Evolutionary conservation across 2,329 filamentous ascomycete genomes (phyloP), one percentile per base, ranked within the genome.

Genomic region (Westerdykella ornata): DNA sequence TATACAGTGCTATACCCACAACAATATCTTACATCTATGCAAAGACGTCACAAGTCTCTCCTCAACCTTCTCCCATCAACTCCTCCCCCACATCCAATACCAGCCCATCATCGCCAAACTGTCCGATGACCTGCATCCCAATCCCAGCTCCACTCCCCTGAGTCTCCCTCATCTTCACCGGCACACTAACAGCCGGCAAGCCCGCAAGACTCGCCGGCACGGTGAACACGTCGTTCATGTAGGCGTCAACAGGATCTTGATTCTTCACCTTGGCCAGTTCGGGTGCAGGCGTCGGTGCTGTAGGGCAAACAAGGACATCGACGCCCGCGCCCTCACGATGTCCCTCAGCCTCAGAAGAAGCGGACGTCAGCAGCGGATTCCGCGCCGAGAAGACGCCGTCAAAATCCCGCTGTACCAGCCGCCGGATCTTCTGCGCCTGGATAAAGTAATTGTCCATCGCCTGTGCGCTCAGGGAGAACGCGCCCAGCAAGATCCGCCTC

Each of bases 391-490:
- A 96, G 0, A 86, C 81, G 2, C 75, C 69, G 65, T 97, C 81
- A 62, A 98, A 98, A 59, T 98, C 92, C 26, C 73, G 71, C 60
- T 92, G 84, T 2, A 98, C 86, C 14, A 94, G 72, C 41, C 87
- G 77, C 1, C 92, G 82, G 30, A 96, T 80, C 50, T 83, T 84
- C 68, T 98, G 92, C 35, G 92, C 92, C 62, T 95, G 85, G 47
- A 95, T 78, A 59, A 98, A 98, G 67, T 97, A 96, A 63, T 97
- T 98, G 64, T 95, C 85, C 59, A 94, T 92, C 8, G 88, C 88
- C 46, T 85, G 80, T 0, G 90, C 89, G 66, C 87, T 94, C 39
- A 98, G 75, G 31, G 83, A 89, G 62, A 95, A 97, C 0, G 88
- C 83, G 13, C 92, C 92, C 0, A 98, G 77, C 7, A 98, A 68